Evolutionary conservation across 2,329 filamentous ascomycete species (phyloP).

Genomic region (Fusarium tuaranense): DNA sequence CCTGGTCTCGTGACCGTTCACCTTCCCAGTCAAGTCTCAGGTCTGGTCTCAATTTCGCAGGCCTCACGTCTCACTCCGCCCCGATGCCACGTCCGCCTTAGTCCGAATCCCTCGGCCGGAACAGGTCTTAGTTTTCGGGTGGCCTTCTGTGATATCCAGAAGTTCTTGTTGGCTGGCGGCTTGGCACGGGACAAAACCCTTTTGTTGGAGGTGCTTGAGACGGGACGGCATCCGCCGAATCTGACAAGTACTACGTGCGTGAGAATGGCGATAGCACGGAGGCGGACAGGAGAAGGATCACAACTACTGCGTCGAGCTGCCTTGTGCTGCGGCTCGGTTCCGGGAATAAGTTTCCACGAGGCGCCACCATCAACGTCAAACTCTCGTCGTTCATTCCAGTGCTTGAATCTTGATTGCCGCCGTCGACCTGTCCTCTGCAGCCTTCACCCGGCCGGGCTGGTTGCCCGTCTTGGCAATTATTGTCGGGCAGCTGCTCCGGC

Average conservation of each 20-base stretch:
- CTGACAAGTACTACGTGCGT: background rate
- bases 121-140: constrained; percentile 1
- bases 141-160: constrained; percentile 13
- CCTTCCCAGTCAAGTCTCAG: background rate
- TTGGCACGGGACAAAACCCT: constrained; percentile 2
- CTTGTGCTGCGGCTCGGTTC: constrained; percentile 1
- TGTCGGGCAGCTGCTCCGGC: constrained; percentile 8
- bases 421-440: background rate
- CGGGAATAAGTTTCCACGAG: constrained; percentile 4
- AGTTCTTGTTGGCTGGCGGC: constrained; percentile 1
- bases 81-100: background rate
- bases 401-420: constrained; percentile 3
- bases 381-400: constrained; percentile 1
- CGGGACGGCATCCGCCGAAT: background rate
- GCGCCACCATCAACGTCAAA: constrained; percentile 2
- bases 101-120: constrained; percentile 31
- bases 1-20: constrained; percentile 36
- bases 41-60: constrained; percentile 18
- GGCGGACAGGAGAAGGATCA: background rate
- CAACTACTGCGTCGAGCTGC: background rate
- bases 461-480: constrained; percentile 7
- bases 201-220: background rate
- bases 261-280: background rate
- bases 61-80: constrained; percentile 23
- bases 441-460: background rate